These are phyloP conservation scores for Pestalotiopsis fici DNA, from an alignment of 2,329 filamentous ascomycete genomes.

Conservation along the genomic window DNA sequence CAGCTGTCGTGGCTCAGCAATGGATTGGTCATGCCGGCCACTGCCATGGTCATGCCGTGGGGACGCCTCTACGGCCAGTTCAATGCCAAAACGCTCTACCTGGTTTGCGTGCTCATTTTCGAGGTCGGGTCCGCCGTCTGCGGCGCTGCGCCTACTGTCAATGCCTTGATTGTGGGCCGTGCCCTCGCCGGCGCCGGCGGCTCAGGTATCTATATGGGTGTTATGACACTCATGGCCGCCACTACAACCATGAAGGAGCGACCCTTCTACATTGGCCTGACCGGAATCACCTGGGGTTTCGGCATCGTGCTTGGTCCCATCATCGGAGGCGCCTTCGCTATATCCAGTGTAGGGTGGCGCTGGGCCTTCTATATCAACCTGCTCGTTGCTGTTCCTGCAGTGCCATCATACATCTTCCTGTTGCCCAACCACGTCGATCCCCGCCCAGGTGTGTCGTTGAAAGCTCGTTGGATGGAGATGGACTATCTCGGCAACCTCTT, in stretches of 20 bases:
- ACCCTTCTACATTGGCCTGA: no score
- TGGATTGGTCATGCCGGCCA: no score
- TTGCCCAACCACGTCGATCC: constrained; percentile 26
- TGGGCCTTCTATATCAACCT: constrained; percentile 57
- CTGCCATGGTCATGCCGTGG: constrained; percentile 32
- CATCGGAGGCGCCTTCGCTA: constrained; percentile 43
- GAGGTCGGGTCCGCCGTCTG: constrained; percentile 32
- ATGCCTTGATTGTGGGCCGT: constrained; percentile 47
- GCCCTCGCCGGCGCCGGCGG: constrained; percentile 44
- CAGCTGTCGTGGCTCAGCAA: constrained; percentile 44
- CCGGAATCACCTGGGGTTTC: constrained; percentile 44
- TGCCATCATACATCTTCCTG: constrained; percentile 28
- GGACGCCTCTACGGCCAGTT: constrained; percentile 38
- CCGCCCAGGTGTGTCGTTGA: constrained; percentile 14
- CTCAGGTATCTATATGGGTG: constrained; percentile 39
- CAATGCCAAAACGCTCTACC: constrained; percentile 38
- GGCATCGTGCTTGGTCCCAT: constrained; percentile 47
- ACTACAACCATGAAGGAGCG: constrained; percentile 26
- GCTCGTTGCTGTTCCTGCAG: constrained; percentile 38
- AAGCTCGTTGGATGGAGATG: constrained; percentile 29
- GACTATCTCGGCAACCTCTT: constrained; percentile 47
- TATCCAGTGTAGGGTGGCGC: constrained; percentile 39
- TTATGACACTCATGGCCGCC: constrained; percentile 21
- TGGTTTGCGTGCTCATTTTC: constrained; percentile 10
- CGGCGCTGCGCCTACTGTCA: constrained; percentile 41